phyloP scores from a whole-genome alignment of 495 filamentous ascomycete species.

The Ascodesmis nigricans region DNA sequence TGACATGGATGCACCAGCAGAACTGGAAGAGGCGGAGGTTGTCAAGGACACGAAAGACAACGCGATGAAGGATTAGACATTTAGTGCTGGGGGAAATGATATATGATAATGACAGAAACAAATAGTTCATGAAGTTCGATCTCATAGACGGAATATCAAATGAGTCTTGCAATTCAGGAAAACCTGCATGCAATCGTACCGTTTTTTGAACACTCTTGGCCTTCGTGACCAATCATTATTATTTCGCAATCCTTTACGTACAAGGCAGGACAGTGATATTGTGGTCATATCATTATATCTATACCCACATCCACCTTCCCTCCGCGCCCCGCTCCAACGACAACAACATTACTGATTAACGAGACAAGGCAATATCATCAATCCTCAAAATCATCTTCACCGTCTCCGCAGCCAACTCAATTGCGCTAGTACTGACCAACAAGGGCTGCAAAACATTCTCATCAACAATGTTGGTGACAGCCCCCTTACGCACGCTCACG shows the following conservation, averaged over 20 bases:
- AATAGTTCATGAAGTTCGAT: conserved; percentile 2
- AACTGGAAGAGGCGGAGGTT: too few relatives aligned
- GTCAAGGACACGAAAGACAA: too few relatives aligned
- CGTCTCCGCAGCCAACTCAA: conserved; percentile 90
- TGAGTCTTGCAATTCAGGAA: too few relatives aligned
- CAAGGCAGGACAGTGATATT: conserved; percentile 5
- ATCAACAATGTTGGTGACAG: conserved; percentile 79
- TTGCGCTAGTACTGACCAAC: conserved; percentile 87
- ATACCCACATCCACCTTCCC: conserved; percentile 11
- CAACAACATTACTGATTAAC: conserved; percentile 6
- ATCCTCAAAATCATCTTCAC: conserved; percentile 98
- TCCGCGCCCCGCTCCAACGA: conserved; percentile 1
- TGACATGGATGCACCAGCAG: too few relatives aligned
- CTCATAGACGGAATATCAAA: neutral
- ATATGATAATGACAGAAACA: too few relatives aligned
- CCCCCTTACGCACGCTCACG: conserved; percentile 89
- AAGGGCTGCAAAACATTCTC: conserved; percentile 95
- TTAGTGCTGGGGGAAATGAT: too few relatives aligned
- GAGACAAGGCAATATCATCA: conserved; percentile 58
- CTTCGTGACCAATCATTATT: too few relatives aligned
- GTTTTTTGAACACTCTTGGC: too few relatives aligned
- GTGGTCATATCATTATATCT: conserved; percentile 17
- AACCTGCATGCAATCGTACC: too few relatives aligned
- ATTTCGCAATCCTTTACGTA: too few relatives aligned
- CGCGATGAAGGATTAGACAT: too few relatives aligned